phyloP scores from a whole-genome alignment of 2,329 filamentous ascomycete species.

The Aspergillus quadrilineatus region DNA sequence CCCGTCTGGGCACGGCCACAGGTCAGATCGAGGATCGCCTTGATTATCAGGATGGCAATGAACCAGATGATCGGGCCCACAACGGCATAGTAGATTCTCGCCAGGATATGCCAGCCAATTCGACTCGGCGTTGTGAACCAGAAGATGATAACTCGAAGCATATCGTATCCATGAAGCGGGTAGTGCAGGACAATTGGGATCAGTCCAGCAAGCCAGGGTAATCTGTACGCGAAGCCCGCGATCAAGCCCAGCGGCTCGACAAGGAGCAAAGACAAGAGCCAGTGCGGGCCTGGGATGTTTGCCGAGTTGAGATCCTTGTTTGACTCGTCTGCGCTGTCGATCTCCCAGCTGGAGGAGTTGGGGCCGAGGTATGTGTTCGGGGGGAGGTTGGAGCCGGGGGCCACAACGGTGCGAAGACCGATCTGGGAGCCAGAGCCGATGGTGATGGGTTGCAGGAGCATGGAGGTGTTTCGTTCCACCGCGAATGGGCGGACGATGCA shows the following conservation, averaged over 20 bases:
- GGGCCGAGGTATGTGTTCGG: constrained; percentile 54
- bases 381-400: constrained; percentile 52
- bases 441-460: constrained; percentile 55
- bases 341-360: constrained; percentile 59
- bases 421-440: constrained; percentile 52
- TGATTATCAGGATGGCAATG: neutral
- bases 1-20: neutral
- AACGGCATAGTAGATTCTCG: constrained; percentile 4
- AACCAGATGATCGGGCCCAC: constrained; percentile 2
- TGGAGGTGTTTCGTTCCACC: constrained; percentile 57
- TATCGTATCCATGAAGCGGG: neutral
- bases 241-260: neutral
- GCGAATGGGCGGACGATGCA: constrained; percentile 56
- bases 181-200: constrained; percentile 4
- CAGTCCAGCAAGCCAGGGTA: constrained; percentile 5
- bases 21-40: neutral
- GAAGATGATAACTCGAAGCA: constrained; percentile 7
- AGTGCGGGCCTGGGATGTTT: neutral
- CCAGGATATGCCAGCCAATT: constrained; percentile 3
- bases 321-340: neutral
- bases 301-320: neutral
- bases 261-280: neutral
- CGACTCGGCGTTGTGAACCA: constrained; percentile 2
- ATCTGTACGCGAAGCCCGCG: neutral
- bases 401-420: constrained; percentile 52